Percentiles rank a stretch among this genome's conserved stretches.
phyloP scores from a whole-genome alignment of 495 filamentous ascomycete genomes.

The Echria macrotheca region DNA sequence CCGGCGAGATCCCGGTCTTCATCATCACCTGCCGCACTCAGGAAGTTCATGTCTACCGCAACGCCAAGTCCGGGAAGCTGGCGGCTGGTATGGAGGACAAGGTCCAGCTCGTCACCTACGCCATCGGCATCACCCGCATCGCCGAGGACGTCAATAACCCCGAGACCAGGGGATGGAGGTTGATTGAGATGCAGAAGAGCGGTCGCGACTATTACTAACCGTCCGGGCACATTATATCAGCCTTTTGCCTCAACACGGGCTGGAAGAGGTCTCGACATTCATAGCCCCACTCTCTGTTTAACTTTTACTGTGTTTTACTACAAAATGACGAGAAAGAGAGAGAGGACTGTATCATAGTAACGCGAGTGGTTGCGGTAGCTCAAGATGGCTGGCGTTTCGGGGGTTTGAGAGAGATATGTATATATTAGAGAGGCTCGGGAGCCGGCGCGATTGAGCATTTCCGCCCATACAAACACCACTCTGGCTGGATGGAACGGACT shows the following conservation, averaged over 20 bases:
- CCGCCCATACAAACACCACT: slow-evolving; percentile 5
- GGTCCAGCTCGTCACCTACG: slow-evolving; percentile 96
- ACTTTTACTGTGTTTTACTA: slow-evolving; percentile 7
- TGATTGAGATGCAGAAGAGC: slow-evolving; percentile 98
- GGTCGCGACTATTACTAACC: slow-evolving; percentile 68
- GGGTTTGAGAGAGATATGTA: not conserved
- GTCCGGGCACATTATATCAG: no score
- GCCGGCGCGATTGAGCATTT: slow-evolving; percentile 10
- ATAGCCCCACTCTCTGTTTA: no score
- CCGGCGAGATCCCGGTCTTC: slow-evolving; percentile 94
- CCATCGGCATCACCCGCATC: slow-evolving; percentile 88
- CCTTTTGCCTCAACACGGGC: no score
- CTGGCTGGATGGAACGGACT: not conserved
- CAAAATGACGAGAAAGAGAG: no score
- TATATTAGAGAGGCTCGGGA: slow-evolving; percentile 7
- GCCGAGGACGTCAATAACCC: slow-evolving; percentile 95
- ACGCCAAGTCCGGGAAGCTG: slow-evolving; percentile 79
- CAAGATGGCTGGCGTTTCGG: slow-evolving; percentile 5
- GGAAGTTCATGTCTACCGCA: slow-evolving; percentile 93
- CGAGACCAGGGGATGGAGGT: slow-evolving; percentile 90
- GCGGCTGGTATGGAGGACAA: slow-evolving; percentile 99
- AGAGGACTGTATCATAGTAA: slow-evolving; percentile 3
- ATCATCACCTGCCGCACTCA: slow-evolving; percentile 96
- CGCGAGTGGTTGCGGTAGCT: not conserved
- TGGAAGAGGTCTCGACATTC: no score